These are phyloP conservation scores for Solanum medicagineum DNA, from an alignment of 257 asterid genomes.

Conservation along the genomic window DNA sequence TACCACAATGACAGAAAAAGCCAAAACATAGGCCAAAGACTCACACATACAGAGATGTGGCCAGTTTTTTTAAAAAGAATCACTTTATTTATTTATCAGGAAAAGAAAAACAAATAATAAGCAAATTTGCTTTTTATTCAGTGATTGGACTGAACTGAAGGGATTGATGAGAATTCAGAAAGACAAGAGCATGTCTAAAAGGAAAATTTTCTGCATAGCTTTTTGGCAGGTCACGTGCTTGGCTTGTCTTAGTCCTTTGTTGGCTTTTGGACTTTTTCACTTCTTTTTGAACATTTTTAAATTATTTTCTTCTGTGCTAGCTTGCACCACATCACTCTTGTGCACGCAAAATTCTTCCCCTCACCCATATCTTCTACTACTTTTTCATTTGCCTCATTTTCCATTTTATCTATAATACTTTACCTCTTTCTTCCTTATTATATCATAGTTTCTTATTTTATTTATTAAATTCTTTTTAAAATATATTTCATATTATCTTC, in stretches of 20 bases:
- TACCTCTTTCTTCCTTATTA: too few relatives aligned
- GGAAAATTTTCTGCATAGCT: conserved; percentile 2
- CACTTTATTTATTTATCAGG: not conserved
- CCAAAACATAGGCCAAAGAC: conserved; percentile 61
- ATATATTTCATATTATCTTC: too few relatives aligned
- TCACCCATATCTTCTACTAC: too few relatives aligned
- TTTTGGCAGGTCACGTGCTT: conserved; percentile 84
- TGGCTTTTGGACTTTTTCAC: conserved; percentile 25
- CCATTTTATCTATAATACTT: too few relatives aligned
- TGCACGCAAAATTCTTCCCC: not conserved
- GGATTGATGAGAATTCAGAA: conserved; percentile 37
- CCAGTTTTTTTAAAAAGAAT: conserved; percentile 13
- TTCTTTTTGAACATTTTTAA: not conserved
- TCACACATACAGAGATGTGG: conserved; percentile 52
- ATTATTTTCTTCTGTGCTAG: conserved; percentile 20
- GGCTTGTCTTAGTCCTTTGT: conserved; percentile 56
- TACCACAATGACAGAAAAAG: conserved; percentile 33
- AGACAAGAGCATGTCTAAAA: conserved; percentile 14
- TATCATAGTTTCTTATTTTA: too few relatives aligned
- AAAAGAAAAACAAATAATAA: not conserved
- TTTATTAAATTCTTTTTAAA: too few relatives aligned
- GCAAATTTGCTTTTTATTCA: conserved; percentile 1
- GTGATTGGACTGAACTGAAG: conserved; percentile 60
- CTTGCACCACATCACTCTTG: not conserved
- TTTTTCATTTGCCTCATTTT: too few relatives aligned